Percentiles rank a stretch among this genome's conserved stretches.
Evolutionary conservation across 768 basidiomycete genomes (phyloP).

Genomic region (Suillus tomentosus): DNA sequence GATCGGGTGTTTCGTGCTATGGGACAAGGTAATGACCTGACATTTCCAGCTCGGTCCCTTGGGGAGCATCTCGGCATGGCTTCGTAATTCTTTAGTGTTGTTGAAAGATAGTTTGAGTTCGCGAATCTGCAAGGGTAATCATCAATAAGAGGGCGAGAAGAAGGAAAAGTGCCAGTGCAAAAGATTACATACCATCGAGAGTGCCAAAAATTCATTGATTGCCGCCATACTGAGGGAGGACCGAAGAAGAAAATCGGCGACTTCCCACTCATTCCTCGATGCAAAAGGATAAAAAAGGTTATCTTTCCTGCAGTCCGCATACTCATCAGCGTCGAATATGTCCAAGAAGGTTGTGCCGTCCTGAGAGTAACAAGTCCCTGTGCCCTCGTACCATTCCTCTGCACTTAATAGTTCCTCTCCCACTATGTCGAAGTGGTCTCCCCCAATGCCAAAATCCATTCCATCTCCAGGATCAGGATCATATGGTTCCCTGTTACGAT

Average conservation of each 20-base stretch:
- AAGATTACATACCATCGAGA: slow-evolving; percentile 26
- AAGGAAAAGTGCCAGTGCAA: not conserved
- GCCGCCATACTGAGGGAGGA: slow-evolving; percentile 31
- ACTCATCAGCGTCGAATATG: no score
- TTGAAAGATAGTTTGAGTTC: slow-evolving; percentile 22
- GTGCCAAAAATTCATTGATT: slow-evolving; percentile 30
- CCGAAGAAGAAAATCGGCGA: slow-evolving; percentile 30
- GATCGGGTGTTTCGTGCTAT: slow-evolving; percentile 26
- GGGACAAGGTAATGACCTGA: slow-evolving; percentile 7
- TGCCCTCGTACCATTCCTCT: no score
- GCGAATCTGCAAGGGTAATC: slow-evolving; percentile 2
- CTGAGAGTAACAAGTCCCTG: no score
- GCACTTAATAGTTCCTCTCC: no score
- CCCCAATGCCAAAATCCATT: no score
- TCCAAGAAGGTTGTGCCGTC: no score
- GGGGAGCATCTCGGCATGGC: slow-evolving; percentile 23
- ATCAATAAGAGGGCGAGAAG: no score
- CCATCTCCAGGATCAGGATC: no score
- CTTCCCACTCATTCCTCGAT: slow-evolving; percentile 32
- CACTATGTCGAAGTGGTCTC: no score
- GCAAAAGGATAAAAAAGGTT: slow-evolving; percentile 33
- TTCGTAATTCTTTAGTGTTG: slow-evolving; percentile 27
- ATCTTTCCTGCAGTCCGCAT: no score
- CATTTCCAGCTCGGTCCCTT: slow-evolving; percentile 25
- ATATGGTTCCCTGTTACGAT: no score